These are phyloP conservation scores for Neurospora sp. DNA, from an alignment of 2,329 filamentous ascomycete genomes.

Conservation along the genomic window DNA sequence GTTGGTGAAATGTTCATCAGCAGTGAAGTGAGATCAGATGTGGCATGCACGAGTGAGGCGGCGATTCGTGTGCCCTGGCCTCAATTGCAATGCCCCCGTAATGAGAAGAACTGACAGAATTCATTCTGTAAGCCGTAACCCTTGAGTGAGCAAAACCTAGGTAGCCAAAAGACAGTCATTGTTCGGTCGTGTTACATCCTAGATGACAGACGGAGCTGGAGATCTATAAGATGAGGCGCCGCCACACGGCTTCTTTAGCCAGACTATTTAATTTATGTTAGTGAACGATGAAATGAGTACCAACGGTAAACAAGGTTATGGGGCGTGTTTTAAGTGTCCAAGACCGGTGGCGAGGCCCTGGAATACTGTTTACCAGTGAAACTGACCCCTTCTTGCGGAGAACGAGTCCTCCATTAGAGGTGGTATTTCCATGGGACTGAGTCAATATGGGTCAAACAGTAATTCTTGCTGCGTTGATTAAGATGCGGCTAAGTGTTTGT, in stretches of 20 bases:
- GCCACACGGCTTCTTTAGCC: neutral
- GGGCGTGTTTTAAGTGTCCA: neutral
- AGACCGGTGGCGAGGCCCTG: neutral
- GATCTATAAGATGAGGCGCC: neutral
- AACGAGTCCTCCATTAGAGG: neutral
- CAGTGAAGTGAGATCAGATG: neutral
- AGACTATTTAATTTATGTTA: neutral
- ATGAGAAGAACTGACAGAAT: neutral
- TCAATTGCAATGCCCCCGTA: neutral
- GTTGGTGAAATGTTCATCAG: neutral
- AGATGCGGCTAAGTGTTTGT: neutral
- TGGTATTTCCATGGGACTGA: neutral
- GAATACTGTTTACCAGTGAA: neutral
- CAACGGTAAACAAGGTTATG: neutral
- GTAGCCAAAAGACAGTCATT: neutral
- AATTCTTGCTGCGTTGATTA: neutral
- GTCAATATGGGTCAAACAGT: neutral
- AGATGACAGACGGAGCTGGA: neutral
- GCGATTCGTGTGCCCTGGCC: neutral
- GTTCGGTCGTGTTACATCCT: neutral
- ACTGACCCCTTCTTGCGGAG: neutral
- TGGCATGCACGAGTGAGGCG: neutral
- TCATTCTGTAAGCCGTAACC: neutral
- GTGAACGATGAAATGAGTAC: neutral
- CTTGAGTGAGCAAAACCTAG: neutral